Percentiles rank a stretch among this genome's conserved stretches.
These are phyloP conservation scores for Gillenia trifoliata DNA, from an alignment of 306 rosid genomes.

Conservation along the genomic window DNA sequence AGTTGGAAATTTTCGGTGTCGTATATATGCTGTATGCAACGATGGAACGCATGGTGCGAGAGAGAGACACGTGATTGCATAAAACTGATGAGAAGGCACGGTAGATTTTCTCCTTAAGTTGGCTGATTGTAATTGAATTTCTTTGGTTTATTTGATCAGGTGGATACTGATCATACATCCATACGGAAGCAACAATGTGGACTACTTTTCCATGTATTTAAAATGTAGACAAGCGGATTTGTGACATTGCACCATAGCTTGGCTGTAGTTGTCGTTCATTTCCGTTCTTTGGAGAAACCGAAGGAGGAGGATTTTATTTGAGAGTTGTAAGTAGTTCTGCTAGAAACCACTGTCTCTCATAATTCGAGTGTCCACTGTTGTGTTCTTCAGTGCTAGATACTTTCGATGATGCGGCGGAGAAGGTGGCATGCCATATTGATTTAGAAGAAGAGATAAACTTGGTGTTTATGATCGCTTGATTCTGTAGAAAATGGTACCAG, in stretches of 20 bases:
- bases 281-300: constrained; percentile 76
- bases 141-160: not conserved
- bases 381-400: constrained; percentile 21
- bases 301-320: constrained; percentile 81
- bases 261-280: constrained; percentile 70
- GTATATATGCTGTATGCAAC: too few relatives aligned
- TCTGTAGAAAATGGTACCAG: too few relatives aligned
- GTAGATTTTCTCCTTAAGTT: too few relatives aligned
- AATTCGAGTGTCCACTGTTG: not conserved
- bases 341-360: not conserved
- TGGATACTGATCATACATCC: not conserved
- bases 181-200: not conserved
- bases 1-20: too few relatives aligned
- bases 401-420: constrained; percentile 64
- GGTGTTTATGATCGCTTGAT: too few relatives aligned
- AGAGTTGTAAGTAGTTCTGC: constrained; percentile 62
- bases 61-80: too few relatives aligned
- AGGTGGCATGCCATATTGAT: constrained; percentile 57
- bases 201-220: not conserved
- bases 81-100: too few relatives aligned
- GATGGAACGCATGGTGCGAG: too few relatives aligned
- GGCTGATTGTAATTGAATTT: not conserved
- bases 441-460: too few relatives aligned
- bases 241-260: not conserved
- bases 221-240: not conserved